phyloP scores from a whole-genome alignment of 1,284 basidiomycete genomes.

The Microbotryum violaceum region DNA sequence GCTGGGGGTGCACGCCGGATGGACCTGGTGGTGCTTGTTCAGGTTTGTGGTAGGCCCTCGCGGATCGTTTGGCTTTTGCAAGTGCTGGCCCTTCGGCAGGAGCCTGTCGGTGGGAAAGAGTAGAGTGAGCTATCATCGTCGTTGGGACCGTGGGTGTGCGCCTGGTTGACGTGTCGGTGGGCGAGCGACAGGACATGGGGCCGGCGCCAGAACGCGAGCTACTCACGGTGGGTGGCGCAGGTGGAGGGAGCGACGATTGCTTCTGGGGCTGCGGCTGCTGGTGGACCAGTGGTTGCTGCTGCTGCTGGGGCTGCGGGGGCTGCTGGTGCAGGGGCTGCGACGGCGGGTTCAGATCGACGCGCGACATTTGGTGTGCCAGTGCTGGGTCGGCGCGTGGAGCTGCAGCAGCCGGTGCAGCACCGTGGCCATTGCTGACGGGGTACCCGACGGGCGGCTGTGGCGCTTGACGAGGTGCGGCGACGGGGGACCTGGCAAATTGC shows the following conservation, averaged over 20 bases:
- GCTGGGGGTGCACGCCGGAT: slow-evolving; percentile 22
- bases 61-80: slow-evolving; percentile 15
- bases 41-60: slow-evolving; percentile 25
- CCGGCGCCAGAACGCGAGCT: background rate
- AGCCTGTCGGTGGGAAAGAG: background rate
- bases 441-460: slow-evolving; percentile 1
- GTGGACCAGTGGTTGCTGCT: background rate
- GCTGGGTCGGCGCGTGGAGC: too few species aligned
- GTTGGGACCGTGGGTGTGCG: background rate
- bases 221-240: background rate
- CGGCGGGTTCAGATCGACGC: background rate
- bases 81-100: slow-evolving; percentile 1
- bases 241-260: background rate
- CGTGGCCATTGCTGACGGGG: too few species aligned
- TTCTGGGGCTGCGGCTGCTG: background rate
- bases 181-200: background rate
- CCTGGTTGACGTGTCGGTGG: background rate
- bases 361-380: background rate
- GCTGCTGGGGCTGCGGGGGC: slow-evolving; percentile 3
- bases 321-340: slow-evolving; percentile 6
- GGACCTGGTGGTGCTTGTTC: background rate
- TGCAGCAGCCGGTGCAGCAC: too few species aligned
- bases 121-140: background rate
- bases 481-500: background rate
- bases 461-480: background rate